A percentile compares a stretch with the other conserved stretches of the same genome.
phyloP scores from a whole-genome alignment of 78 protist genomes.

The Tieghemostelium lacteum region DNA sequence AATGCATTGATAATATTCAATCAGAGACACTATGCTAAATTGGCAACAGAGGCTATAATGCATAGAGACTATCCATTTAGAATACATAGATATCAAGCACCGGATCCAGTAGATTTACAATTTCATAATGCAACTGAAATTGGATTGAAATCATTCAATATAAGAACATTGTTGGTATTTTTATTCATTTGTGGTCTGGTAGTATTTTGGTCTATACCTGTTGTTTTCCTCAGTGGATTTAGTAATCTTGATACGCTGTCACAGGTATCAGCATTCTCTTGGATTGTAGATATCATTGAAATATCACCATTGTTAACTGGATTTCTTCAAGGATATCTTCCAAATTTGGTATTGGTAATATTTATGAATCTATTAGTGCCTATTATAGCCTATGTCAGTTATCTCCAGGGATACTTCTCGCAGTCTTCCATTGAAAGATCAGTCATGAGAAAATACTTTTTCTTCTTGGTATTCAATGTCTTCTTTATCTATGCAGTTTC shows the following conservation, averaged over 20 bases:
- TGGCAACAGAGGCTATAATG: neutral
- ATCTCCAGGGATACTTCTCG: slow-evolving; percentile 5
- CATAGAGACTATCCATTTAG: neutral
- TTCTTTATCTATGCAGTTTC: slow-evolving; percentile 56
- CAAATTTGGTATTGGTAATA: slow-evolving; percentile 27
- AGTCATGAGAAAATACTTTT: slow-evolving; percentile 29
- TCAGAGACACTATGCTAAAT: neutral
- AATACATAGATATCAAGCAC: neutral
- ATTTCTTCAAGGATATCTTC: slow-evolving; percentile 35
- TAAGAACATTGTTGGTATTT: neutral
- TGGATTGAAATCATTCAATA: neutral
- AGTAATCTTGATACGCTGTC: slow-evolving; percentile 39
- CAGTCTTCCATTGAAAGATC: neutral
- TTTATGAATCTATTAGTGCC: slow-evolving; percentile 54
- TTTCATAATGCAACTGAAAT: slow-evolving; percentile 51
- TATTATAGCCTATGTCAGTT: neutral
- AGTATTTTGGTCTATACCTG: slow-evolving; percentile 51
- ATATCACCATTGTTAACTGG: neutral
- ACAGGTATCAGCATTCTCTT: slow-evolving; percentile 26
- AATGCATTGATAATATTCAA: slow-evolving; percentile 27
- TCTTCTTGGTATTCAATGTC: slow-evolving; percentile 71
- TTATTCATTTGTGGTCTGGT: slow-evolving; percentile 1
- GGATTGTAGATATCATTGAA: slow-evolving; percentile 12
- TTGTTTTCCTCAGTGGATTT: slow-evolving; percentile 18
- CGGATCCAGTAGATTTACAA: slow-evolving; percentile 30